These are phyloP conservation scores for Malbranchea cinnamomea DNA, from an alignment of 2,329 filamentous ascomycete species.

Conservation along the genomic window DNA sequence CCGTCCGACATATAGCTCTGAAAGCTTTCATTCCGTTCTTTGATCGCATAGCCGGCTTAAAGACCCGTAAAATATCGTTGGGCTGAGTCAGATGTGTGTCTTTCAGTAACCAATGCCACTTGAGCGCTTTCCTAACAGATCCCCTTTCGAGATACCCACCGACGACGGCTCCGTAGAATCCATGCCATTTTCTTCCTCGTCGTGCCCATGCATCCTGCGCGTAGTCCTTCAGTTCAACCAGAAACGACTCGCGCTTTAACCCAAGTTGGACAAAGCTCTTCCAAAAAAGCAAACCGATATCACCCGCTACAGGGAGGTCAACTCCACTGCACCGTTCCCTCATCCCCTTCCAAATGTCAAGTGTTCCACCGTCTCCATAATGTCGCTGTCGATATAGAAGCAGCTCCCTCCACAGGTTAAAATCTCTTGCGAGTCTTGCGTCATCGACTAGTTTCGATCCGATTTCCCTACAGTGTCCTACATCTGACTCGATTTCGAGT, in stretches of 20 bases:
- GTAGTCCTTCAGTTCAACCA: slow-evolving; percentile 22
- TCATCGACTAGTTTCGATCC: slow-evolving; percentile 26
- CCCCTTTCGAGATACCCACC: slow-evolving; percentile 20
- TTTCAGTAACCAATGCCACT: slow-evolving; percentile 26
- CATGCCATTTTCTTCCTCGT: slow-evolving; percentile 24
- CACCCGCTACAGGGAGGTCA: slow-evolving; percentile 22
- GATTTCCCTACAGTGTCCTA: slow-evolving; percentile 21
- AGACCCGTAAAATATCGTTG: slow-evolving; percentile 17
- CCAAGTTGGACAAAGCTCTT: slow-evolving; percentile 23
- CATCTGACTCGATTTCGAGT: slow-evolving; percentile 28
- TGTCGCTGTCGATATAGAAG: slow-evolving; percentile 29
- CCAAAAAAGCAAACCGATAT: slow-evolving; percentile 28
- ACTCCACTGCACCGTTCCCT: slow-evolving; percentile 17
- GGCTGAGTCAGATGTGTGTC: slow-evolving; percentile 17
- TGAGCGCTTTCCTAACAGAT: slow-evolving; percentile 17
- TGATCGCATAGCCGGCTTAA: slow-evolving; percentile 15
- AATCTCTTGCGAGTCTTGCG: slow-evolving; percentile 18
- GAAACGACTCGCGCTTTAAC: slow-evolving; percentile 18
- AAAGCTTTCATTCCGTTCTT: slow-evolving; percentile 20
- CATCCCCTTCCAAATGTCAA: slow-evolving; percentile 28
- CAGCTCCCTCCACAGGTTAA: slow-evolving; percentile 31
- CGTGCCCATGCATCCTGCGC: slow-evolving; percentile 25
- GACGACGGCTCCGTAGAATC: slow-evolving; percentile 24
- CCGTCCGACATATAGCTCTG: slow-evolving; percentile 26
- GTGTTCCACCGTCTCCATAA: slow-evolving; percentile 27